These are phyloP conservation scores for Gentiana dahurica DNA, from an alignment of 257 asterid species.

Conservation along the genomic window DNA sequence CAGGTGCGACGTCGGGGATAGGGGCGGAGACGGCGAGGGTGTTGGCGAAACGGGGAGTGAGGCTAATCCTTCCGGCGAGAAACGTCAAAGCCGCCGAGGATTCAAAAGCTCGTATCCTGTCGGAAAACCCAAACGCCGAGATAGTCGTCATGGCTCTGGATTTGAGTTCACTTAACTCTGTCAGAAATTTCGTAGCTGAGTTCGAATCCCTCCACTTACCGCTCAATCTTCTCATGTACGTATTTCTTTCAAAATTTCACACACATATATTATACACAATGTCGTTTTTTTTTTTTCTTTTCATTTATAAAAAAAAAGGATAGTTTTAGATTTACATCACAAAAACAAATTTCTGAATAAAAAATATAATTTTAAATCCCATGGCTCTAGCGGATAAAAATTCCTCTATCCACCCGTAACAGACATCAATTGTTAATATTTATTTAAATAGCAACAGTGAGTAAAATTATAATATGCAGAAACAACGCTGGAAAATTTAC, in stretches of 20 bases:
- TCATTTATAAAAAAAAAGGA: too few relatives aligned
- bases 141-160: conserved; percentile 72
- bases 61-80: conserved; percentile 77
- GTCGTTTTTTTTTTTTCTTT: too few relatives aligned
- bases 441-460: too few relatives aligned
- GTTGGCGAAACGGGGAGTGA: conserved; percentile 76
- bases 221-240: conserved; percentile 80
- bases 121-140: conserved; percentile 57
- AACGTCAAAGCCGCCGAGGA: conserved; percentile 77
- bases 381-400: too few relatives aligned
- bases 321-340: too few relatives aligned
- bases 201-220: conserved; percentile 59
- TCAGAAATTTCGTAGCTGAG: conserved; percentile 51
- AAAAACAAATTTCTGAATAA: too few relatives aligned
- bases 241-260: background rate
- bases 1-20: conserved; percentile 96
- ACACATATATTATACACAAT: too few relatives aligned
- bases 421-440: too few relatives aligned
- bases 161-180: conserved; percentile 73
- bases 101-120: conserved; percentile 41
- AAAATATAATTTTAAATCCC: too few relatives aligned
- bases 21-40: conserved; percentile 93
- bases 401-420: too few relatives aligned
- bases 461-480: conserved; percentile 22
- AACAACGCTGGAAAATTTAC: conserved; percentile 95